Conservation (phyloP, 1,284 basidiomycete species). For the Nidula niveotomentosa region DNA sequence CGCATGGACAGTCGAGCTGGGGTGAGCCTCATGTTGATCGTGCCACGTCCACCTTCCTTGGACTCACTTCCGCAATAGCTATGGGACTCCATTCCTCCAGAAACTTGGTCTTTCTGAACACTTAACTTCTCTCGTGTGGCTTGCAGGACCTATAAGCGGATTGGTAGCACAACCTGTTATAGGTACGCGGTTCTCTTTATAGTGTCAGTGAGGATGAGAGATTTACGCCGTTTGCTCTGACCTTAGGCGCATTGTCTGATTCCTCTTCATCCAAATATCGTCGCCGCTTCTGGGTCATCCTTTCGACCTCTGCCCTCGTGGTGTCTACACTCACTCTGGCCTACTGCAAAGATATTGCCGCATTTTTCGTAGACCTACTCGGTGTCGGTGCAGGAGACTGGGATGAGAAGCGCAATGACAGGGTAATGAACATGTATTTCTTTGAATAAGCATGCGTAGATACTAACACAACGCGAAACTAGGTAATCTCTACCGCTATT, state of each 20-base stretch:
- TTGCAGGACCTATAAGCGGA: slow-evolving; percentile 94
- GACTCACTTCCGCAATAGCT: slow-evolving; percentile 43
- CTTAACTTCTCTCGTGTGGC: slow-evolving; percentile 93
- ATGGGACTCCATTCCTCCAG: slow-evolving; percentile 93
- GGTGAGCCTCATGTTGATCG: slow-evolving; percentile 44
- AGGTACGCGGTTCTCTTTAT: slow-evolving; percentile 45
- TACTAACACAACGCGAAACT: too few species aligned
- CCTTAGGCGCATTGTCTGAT: slow-evolving; percentile 87
- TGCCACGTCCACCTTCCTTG: slow-evolving; percentile 7
- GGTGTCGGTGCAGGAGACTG: slow-evolving; percentile 84
- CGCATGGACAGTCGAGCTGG: slow-evolving; percentile 89
- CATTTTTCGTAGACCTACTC: slow-evolving; percentile 76
- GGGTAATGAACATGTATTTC: background rate
- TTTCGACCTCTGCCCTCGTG: slow-evolving; percentile 77
- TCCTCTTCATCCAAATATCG: slow-evolving; percentile 87
- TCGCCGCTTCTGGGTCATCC: slow-evolving; percentile 86
- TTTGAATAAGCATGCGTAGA: slow-evolving; percentile 22
- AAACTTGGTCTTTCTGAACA: slow-evolving; percentile 89
- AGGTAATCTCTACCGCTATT: slow-evolving; percentile 73
- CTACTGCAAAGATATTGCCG: slow-evolving; percentile 79
- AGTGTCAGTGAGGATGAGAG: slow-evolving; percentile 13
- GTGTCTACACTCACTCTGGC: slow-evolving; percentile 78
- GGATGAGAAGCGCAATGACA: slow-evolving; percentile 74
- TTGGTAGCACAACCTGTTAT: slow-evolving; percentile 95
- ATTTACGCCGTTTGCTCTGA: slow-evolving; percentile 21